Evolutionary conservation across 2,329 filamentous ascomycete genomes (phyloP).

Genomic region (Aspergillus vadensis): DNA sequence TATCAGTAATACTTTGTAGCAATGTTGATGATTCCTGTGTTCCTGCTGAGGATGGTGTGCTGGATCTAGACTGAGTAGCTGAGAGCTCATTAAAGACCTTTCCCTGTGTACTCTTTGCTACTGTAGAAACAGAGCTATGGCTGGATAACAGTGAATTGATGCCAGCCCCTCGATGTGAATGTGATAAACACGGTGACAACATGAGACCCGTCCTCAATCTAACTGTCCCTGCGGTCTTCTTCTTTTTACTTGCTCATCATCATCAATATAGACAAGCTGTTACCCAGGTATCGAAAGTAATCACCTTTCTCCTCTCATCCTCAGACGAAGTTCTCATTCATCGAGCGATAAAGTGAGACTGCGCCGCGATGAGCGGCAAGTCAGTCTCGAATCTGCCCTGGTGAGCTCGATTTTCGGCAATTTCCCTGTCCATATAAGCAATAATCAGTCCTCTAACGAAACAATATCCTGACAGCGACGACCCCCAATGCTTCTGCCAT

Average conservation of each 20-base stretch:
- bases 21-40: no score
- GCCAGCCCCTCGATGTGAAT: neutral
- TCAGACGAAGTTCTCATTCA: neutral
- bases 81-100: no score
- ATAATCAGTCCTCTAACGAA: neutral
- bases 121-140: neutral
- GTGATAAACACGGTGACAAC: neutral
- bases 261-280: neutral
- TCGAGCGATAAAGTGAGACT: neutral
- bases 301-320: neutral
- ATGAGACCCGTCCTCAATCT: neutral
- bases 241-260: neutral
- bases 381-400: constrained; percentile 12
- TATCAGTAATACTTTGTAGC: no score
- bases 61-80: no score
- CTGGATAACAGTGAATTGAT: neutral
- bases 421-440: neutral
- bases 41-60: no score
- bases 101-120: no score
- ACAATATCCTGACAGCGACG: constrained; percentile 17
- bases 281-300: neutral
- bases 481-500: constrained; percentile 28
- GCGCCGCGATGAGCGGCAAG: neutral
- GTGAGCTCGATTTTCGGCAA: constrained; percentile 3
- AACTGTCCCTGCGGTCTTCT: neutral